phyloP scores from a whole-genome alignment of 495 filamentous ascomycete species.

The Lichenothelia convexa region DNA sequence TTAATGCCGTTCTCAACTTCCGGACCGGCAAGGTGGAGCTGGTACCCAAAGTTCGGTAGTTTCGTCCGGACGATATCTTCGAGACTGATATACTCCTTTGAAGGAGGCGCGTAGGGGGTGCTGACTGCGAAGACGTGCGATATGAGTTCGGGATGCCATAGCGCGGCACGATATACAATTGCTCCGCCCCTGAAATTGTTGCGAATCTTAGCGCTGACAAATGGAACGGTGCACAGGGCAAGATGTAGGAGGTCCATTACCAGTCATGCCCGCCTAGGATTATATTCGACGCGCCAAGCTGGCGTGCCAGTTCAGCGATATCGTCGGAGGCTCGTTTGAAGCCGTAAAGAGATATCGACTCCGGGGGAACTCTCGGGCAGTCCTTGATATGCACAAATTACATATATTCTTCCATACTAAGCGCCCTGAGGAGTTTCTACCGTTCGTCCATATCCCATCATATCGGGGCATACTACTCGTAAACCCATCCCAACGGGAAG shows the following conservation, averaged over 20 bases:
- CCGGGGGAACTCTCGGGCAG: constrained; percentile 35
- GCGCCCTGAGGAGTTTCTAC: constrained; percentile 19
- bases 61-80: constrained; percentile 33
- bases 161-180: constrained; percentile 42
- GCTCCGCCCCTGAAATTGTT: constrained; percentile 28
- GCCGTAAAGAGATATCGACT: constrained; percentile 36
- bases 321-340: constrained; percentile 53
- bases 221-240: no score
- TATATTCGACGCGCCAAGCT: constrained; percentile 38
- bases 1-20: constrained; percentile 42
- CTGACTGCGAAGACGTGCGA: constrained; percentile 59
- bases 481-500: constrained; percentile 47
- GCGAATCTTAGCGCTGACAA: no score
- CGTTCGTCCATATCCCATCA: constrained; percentile 66
- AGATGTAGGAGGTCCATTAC: no score
- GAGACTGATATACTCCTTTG: constrained; percentile 27
- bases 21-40: constrained; percentile 53
- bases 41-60: constrained; percentile 64
- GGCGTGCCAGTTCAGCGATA: constrained; percentile 42
- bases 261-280: constrained; percentile 80
- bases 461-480: constrained; percentile 58
- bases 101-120: constrained; percentile 47
- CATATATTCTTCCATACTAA: neutral
- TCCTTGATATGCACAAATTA: constrained; percentile 24
- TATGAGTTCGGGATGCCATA: constrained; percentile 55